Conservation (phyloP, 108 stramenopile species). For the Epithemia pelagica region DNA sequence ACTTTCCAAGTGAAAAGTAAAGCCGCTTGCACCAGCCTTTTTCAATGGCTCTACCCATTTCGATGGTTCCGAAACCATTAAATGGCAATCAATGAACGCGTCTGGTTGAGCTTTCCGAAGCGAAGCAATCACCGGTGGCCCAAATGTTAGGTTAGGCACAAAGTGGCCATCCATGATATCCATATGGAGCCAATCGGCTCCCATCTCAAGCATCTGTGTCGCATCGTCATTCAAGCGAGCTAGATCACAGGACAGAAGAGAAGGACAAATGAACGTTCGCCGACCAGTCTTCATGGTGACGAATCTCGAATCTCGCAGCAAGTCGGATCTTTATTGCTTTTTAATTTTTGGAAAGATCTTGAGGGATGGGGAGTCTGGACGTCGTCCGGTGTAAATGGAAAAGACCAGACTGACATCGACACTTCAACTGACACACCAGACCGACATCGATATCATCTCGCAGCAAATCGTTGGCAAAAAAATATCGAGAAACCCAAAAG, state of each 20-base stretch:
- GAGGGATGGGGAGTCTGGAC: no score
- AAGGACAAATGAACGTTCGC: slow-evolving; percentile 52
- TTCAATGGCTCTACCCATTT: slow-evolving; percentile 84
- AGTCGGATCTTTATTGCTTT: no score
- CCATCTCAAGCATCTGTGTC: slow-evolving; percentile 49
- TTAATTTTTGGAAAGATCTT: no score
- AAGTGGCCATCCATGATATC: slow-evolving; percentile 86
- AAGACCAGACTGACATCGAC: no score
- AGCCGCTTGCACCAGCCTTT: slow-evolving; percentile 61
- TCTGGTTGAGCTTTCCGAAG: slow-evolving; percentile 49
- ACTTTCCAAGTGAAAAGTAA: slow-evolving; percentile 83
- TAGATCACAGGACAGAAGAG: slow-evolving; percentile 79
- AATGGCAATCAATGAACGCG: slow-evolving; percentile 75
- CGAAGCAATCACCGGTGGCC: slow-evolving; percentile 61
- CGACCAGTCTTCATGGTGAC: not conserved
- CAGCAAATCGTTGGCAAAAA: no score
- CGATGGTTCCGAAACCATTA: slow-evolving; percentile 86
- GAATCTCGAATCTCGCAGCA: no score
- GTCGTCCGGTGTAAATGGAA: no score
- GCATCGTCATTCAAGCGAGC: slow-evolving; percentile 67
- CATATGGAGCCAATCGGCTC: slow-evolving; percentile 51
- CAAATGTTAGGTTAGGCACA: slow-evolving; percentile 73
- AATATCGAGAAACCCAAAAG: no score
- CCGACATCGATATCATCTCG: no score
- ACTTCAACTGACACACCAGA: no score